Percentiles rank a stretch among this genome's conserved stretches.
Evolutionary conservation across 805 yeast genomes (phyloP).

Genomic region (Pachysolen tannophilus): DNA sequence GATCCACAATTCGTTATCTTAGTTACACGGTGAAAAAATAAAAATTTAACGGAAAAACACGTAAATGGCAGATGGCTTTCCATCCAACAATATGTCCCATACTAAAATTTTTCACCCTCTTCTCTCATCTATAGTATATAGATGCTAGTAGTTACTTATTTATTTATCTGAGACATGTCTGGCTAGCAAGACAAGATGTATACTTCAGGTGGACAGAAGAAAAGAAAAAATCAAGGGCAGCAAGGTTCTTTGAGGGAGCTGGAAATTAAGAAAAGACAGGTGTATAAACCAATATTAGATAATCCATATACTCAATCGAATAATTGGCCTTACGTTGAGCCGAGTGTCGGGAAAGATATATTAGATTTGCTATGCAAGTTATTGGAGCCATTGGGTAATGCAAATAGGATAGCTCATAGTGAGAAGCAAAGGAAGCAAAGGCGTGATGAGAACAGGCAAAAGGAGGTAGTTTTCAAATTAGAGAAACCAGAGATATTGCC

Average conservation of each 20-base stretch:
- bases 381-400: conserved; percentile 19
- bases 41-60: too few relatives aligned
- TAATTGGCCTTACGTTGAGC: conserved; percentile 32
- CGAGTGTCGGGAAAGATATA: conserved; percentile 21
- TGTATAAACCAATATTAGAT: conserved; percentile 57
- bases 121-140: too few relatives aligned
- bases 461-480: conserved; percentile 8
- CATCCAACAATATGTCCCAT: too few relatives aligned
- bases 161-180: too few relatives aligned
- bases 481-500: conserved; percentile 18
- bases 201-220: too few relatives aligned
- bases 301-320: conserved; percentile 47
- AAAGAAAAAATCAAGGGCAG: background rate
- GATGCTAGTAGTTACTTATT: too few relatives aligned
- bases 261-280: conserved; percentile 44
- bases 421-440: conserved; percentile 4
- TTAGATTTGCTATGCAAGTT: conserved; percentile 20
- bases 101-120: too few relatives aligned
- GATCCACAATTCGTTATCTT: too few relatives aligned
- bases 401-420: conserved; percentile 14
- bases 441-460: too few relatives aligned
- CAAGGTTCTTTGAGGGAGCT: conserved; percentile 35
- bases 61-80: too few relatives aligned
- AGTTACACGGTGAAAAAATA: too few relatives aligned
- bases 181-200: too few relatives aligned